Conservation (phyloP, 1,284 basidiomycete genomes). For the Cutaneotrichosporon curvatum region DNA sequence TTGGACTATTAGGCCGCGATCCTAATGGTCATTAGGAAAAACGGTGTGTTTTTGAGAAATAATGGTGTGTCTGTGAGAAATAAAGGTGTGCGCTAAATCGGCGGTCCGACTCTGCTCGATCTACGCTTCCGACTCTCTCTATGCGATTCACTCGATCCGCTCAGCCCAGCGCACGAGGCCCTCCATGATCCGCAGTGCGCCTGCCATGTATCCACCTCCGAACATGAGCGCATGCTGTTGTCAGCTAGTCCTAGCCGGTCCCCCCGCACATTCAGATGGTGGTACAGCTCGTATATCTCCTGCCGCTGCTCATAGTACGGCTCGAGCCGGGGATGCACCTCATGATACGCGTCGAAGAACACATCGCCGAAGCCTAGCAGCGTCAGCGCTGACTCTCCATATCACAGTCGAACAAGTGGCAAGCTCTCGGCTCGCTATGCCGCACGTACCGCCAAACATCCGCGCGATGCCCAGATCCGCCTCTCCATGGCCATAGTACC, state of each 20-base stretch:
- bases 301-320: conserved; percentile 66
- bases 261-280: conserved; percentile 62
- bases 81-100: no score
- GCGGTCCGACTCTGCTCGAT: no score
- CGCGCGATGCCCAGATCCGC: conserved; percentile 74
- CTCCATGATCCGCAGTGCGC: conserved; percentile 37
- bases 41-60: no score
- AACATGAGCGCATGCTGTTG: conserved; percentile 43
- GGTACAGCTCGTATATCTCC: conserved; percentile 74
- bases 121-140: no score
- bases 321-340: conserved; percentile 59
- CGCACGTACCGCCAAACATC: conserved; percentile 62
- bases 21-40: no score
- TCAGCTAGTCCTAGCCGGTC: neutral
- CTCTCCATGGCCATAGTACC: conserved; percentile 79
- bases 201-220: conserved; percentile 35
- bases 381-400: conserved; percentile 2
- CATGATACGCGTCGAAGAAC: conserved; percentile 70
- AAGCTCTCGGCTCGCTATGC: no score
- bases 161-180: conserved; percentile 32
- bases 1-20: no score
- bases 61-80: no score
- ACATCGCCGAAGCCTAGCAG: conserved; percentile 57
- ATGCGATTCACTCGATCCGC: neutral
- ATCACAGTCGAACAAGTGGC: no score